Conservation (phyloP, 768 basidiomycete species). For the Artomyces pyxidatus region DNA sequence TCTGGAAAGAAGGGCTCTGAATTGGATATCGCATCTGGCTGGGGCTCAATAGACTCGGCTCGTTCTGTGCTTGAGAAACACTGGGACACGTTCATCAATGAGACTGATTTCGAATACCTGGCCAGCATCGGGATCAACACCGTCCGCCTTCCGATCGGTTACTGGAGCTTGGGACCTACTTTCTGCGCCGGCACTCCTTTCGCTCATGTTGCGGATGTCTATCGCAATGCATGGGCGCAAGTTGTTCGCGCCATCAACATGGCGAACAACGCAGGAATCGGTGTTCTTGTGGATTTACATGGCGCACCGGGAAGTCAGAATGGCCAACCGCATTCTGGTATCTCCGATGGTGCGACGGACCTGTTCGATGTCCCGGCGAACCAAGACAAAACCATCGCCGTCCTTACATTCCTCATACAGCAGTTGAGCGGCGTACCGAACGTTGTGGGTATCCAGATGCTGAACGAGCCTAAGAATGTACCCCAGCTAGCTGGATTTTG, state of each 20-base stretch:
- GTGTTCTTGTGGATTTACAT: conserved; percentile 47
- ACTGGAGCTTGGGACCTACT: conserved; percentile 36
- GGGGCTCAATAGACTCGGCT: conserved; percentile 36
- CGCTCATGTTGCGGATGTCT: conserved; percentile 34
- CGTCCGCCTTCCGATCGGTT: conserved; percentile 49
- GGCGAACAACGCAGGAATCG: conserved; percentile 33
- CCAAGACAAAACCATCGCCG: conserved; percentile 31
- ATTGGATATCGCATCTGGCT: conserved; percentile 60
- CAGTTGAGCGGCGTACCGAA: conserved; percentile 28
- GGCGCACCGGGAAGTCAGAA: conserved; percentile 45
- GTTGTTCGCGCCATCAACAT: conserved; percentile 36
- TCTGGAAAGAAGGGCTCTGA: conserved; percentile 43
- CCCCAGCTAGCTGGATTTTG: conserved; percentile 37
- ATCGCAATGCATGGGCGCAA: conserved; percentile 35
- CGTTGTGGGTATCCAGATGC: conserved; percentile 37
- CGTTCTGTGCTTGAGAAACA: conserved; percentile 52
- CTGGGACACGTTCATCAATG: conserved; percentile 67
- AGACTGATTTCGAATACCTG: conserved; percentile 60
- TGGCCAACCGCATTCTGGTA: conserved; percentile 33
- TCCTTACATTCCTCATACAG: conserved; percentile 30
- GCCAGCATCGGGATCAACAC: conserved; percentile 48
- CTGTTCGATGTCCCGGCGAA: conserved; percentile 30
- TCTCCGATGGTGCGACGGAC: conserved; percentile 33
- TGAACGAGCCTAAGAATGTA: conserved; percentile 47
- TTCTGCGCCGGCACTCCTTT: conserved; percentile 29